These are phyloP conservation scores for Xylariaceae sp. DNA, from an alignment of 2,329 filamentous ascomycete genomes.

Conservation along the genomic window DNA sequence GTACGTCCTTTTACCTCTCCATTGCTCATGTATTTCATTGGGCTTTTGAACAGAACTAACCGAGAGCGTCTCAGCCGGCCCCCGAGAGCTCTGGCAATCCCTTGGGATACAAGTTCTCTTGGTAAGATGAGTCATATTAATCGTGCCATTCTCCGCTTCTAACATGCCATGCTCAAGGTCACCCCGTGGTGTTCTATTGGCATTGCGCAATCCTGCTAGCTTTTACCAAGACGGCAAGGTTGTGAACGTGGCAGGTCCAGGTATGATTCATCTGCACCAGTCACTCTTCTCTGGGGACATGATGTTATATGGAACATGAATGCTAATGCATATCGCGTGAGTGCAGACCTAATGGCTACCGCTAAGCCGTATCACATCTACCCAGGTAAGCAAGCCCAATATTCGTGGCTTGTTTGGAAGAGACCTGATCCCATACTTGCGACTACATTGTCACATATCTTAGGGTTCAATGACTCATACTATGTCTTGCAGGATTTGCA, in stretches of 20 bases:
- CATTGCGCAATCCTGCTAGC: constrained; percentile 79
- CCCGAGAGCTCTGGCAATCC: constrained; percentile 3
- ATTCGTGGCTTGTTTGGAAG: background rate
- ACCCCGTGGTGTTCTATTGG: constrained; percentile 79
- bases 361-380: constrained; percentile 92
- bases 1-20: constrained; percentile 28
- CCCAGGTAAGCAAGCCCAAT: constrained; percentile 48
- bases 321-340: constrained; percentile 5
- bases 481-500: constrained; percentile 47
- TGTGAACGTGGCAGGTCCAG: constrained; percentile 50
- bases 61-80: background rate
- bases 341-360: constrained; percentile 71
- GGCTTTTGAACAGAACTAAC: too few species aligned
- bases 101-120: constrained; percentile 87
- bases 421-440: background rate
- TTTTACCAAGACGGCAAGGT: constrained; percentile 78
- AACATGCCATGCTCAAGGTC: constrained; percentile 29
- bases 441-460: background rate
- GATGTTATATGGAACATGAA: constrained; percentile 5
- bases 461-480: background rate
- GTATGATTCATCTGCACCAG: constrained; percentile 4
- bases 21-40: too few species aligned
- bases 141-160: background rate
- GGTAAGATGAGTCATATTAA: constrained; percentile 26
- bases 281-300: too few species aligned